These are phyloP conservation scores for Xylaria intraflava DNA, from an alignment of 495 filamentous ascomycete species.

Conservation along the genomic window DNA sequence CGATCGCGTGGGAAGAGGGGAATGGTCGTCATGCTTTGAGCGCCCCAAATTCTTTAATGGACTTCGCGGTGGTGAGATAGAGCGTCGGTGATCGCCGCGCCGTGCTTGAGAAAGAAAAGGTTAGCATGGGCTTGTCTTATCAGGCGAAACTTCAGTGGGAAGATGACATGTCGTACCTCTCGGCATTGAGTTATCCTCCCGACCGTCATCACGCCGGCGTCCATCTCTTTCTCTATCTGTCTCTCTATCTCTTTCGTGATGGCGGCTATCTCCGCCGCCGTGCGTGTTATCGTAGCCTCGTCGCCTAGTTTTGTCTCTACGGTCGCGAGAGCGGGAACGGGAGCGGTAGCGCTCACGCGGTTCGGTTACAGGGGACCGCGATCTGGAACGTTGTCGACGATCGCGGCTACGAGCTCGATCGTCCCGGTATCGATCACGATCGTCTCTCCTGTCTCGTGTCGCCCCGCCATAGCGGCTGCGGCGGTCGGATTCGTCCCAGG, in stretches of 20 bases:
- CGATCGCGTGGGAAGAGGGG: slow-evolving; percentile 24
- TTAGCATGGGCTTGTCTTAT: slow-evolving; percentile 6
- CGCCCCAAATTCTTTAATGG: slow-evolving; percentile 13
- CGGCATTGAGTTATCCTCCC: slow-evolving; percentile 28
- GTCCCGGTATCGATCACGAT: slow-evolving; percentile 27
- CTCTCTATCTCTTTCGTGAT: slow-evolving; percentile 31
- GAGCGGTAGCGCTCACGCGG: slow-evolving; percentile 29
- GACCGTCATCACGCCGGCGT: slow-evolving; percentile 38
- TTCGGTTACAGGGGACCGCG: slow-evolving; percentile 31
- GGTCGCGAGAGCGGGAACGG: slow-evolving; percentile 27
- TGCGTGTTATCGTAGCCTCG: slow-evolving; percentile 18
- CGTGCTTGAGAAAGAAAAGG: neutral
- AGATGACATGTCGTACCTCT: slow-evolving; percentile 5
- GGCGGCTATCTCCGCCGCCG: slow-evolving; percentile 18
- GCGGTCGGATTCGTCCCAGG: slow-evolving; percentile 39
- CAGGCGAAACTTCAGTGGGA: neutral
- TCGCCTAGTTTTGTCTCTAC: slow-evolving; percentile 24
- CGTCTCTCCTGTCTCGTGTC: slow-evolving; percentile 28
- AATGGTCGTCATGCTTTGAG: slow-evolving; percentile 14
- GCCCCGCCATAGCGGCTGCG: slow-evolving; percentile 19
- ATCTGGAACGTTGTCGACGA: slow-evolving; percentile 31
- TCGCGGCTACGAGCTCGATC: slow-evolving; percentile 28
- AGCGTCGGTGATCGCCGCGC: slow-evolving; percentile 14
- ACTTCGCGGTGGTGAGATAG: slow-evolving; percentile 14
- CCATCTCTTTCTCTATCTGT: slow-evolving; percentile 26